Percentiles rank a stretch among this genome's conserved stretches.
Conservation (phyloP, 306 rosid species). For the Corylus avellana region DNA sequence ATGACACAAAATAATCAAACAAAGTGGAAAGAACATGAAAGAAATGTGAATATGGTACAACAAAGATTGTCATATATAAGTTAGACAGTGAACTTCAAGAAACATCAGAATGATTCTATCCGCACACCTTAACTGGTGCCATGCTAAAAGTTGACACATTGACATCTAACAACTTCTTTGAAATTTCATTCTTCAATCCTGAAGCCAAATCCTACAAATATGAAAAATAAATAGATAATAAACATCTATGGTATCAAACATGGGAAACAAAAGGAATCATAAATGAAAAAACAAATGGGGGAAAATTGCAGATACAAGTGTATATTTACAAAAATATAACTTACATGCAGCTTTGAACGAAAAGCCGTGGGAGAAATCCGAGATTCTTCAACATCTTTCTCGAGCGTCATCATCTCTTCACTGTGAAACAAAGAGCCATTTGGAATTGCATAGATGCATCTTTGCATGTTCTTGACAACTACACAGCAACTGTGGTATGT, state of each 20-base stretch:
- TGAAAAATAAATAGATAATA: constrained; percentile 1
- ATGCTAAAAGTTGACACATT: constrained; percentile 74
- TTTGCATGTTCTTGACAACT: constrained; percentile 82
- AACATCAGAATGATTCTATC: constrained; percentile 17
- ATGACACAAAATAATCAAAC: constrained; percentile 22
- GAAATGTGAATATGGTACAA: constrained; percentile 1
- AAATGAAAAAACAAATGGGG: constrained; percentile 5
- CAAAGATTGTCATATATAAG: constrained; percentile 16
- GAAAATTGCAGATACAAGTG: constrained; percentile 10
- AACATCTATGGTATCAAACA: constrained; percentile 16
- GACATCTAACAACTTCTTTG: constrained; percentile 63
- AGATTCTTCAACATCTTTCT: constrained; percentile 63
- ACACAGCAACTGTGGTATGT: constrained; percentile 85
- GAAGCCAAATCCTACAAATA: constrained; percentile 61
- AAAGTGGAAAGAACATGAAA: constrained; percentile 20
- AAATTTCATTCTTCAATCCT: constrained; percentile 69
- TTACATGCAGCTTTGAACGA: constrained; percentile 64
- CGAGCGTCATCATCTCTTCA: constrained; percentile 63
- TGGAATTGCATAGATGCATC: constrained; percentile 91
- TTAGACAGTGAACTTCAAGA: constrained; percentile 7
- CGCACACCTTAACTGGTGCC: constrained; percentile 85
- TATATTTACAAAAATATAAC: constrained; percentile 22
- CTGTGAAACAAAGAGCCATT: constrained; percentile 42
- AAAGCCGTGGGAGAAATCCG: constrained; percentile 61
- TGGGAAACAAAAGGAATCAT: constrained; percentile 20